Evolutionary conservation across 1,284 basidiomycete species (phyloP), one percentile per base, ranked within the genome.

Genomic region (Leccinum griseonigrum): DNA sequence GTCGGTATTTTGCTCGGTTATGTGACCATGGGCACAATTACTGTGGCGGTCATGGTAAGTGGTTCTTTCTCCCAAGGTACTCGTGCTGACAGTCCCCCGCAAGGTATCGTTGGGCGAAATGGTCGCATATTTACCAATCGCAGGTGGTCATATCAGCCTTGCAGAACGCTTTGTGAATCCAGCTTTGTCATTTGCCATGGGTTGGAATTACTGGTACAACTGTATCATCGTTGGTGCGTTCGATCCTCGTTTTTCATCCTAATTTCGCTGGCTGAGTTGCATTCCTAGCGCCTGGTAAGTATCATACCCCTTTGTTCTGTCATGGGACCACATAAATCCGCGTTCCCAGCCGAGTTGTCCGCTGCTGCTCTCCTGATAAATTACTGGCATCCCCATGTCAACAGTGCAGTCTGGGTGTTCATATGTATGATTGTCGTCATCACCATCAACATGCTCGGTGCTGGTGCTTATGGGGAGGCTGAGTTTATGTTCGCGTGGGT

Each of bases 161-260:
- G 83, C 88, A 3, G 82, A 83, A 61, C 85, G 90, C n/a, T 91
- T 91, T 70, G 84, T 91, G 31, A 83, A 90, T 67, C 85, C 85
- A 10, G 85, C 87, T 3, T 75, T 91, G 56, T 84, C 85, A 1
- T 90, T 90, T 67, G 81, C 86, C 38, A 83, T 86, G 84, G 86
- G 87, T 14, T 90, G 86, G 85, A 86, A 88, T 70, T 88, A 88
- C 69, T 85, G 82, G 80, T 87, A 85, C 67, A 87, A 85, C 73
- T 86, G 84, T 81, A 71, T 72, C 0, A 78, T 84, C 62, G 72
- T 85, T 60, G 79, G 88, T 64, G 79, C 77, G 46, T 62, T 18
- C 53, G 3, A 4, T 51, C 50, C 26, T 59, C 1, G 0, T 32
- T 2, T 32, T 1, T 3, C 32, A 38, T n/a, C 5, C 4, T n/a